Evolutionary conservation across 2,329 filamentous ascomycete genomes (phyloP).

Genomic region (Drechmeria coniospora): DNA sequence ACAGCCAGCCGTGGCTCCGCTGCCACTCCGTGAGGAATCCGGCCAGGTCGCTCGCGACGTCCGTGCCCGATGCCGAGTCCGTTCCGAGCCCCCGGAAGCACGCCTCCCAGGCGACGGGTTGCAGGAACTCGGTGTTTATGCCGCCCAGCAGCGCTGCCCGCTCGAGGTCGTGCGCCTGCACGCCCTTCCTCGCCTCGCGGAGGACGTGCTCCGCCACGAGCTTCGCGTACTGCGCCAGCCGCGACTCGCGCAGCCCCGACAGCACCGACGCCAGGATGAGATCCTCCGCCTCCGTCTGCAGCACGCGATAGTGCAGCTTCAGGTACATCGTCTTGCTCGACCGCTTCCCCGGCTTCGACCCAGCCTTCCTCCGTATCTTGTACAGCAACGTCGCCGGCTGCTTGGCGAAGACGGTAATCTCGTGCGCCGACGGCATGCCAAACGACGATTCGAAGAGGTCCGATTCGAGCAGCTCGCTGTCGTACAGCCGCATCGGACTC

Average conservation of each 20-base stretch:
- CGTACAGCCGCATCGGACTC: conserved; percentile 59
- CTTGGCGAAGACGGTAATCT: conserved; percentile 56
- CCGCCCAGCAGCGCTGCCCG: conserved; percentile 36
- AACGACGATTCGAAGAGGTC: conserved; percentile 52
- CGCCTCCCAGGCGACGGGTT: conserved; percentile 29
- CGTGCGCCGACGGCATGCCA: conserved; percentile 33
- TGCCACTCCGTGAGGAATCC: conserved; percentile 19
- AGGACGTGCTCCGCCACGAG: conserved; percentile 29
- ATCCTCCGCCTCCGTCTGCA: conserved; percentile 56
- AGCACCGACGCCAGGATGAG: conserved; percentile 29
- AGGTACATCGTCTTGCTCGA: conserved; percentile 42
- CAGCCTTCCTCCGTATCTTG: conserved; percentile 48
- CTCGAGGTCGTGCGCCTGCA: conserved; percentile 39
- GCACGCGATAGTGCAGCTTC: conserved; percentile 57
- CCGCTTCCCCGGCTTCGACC: conserved; percentile 16
- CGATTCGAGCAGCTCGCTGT: conserved; percentile 55
- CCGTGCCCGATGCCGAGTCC: conserved; percentile 18
- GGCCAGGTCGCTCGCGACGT: conserved; percentile 12
- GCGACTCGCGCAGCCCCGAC: conserved; percentile 21
- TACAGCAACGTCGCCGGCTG: conserved; percentile 73
- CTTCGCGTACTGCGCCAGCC: conserved; percentile 29
- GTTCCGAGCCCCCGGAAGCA: conserved; percentile 35
- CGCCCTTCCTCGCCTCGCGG: conserved; percentile 23
- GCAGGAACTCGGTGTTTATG: conserved; percentile 32
- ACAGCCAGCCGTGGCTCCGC: too few species aligned